Base-by-base conservation (phyloP, 192 early-diverging fungal species). In the Coemansia sp. region DNA sequence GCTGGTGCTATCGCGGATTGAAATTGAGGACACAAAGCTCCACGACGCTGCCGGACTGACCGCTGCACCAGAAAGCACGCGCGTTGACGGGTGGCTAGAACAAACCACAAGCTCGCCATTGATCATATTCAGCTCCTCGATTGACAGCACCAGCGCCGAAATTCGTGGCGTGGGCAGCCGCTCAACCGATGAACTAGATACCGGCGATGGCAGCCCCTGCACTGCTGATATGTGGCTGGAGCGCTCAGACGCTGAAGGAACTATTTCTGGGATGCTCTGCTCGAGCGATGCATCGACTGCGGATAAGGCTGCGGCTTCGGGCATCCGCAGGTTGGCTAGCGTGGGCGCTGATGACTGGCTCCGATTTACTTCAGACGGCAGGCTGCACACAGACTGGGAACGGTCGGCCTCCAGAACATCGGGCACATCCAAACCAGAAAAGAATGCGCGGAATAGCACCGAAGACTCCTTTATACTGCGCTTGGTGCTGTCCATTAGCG, bases 391-490 rank as follows among this genome's bases (percentile, higher is more conserved):
- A 7, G 36, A 39, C 36, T 17, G n/a, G 8, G 17, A 17, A 15
- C 17, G 25, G 10, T 45, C 43, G 1, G 20, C n/a, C 38, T 31
- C 52, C 23, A 14, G 39, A 20, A 34, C 39, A 21, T 17, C 17
- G 3, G 52, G 31, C 9, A 56, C 12, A 7, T 52, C 53, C n/a
- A 60, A 31, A 2, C 68, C 62, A 4, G 52, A 64, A 36, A 71
- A 71, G 11, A 64, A 50, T 2, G 68, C 68, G 8, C 50, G 55
- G 42, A 71, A 64, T 9, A 55, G 45, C 42, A 54, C 5, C 5
- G 60, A 50, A 41, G 68, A 64, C 31, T 71, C 68, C 29, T 47
- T 60, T 22, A 64, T 28, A 43, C 61, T 60, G 49, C 53, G 50
- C 19, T 55, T 59, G 27, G 68, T 62, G 35, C 46, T 55, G 27